phyloP scores from a whole-genome alignment of 345 rosid species.

The Isatis tinctoria region DNA sequence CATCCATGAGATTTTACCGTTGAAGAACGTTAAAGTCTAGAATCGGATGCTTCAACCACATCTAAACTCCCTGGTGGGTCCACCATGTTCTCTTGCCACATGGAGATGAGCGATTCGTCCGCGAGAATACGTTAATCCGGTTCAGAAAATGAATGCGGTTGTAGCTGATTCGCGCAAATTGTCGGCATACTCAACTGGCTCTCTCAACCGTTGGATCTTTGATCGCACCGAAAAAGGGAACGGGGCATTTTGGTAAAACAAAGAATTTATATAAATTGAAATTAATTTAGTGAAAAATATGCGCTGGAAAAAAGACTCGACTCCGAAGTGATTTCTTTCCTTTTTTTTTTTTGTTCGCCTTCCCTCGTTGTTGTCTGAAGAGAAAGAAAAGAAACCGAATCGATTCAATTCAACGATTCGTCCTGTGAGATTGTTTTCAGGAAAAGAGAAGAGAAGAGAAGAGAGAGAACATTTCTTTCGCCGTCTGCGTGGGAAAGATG shows the following conservation, averaged over 20 bases:
- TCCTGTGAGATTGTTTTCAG: not conserved
- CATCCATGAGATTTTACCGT: constrained; percentile 25
- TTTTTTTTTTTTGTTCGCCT: not conserved
- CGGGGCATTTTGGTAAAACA: not conserved
- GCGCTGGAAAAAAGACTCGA: constrained; percentile 23
- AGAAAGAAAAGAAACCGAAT: constrained; percentile 2
- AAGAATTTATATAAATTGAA: not conserved
- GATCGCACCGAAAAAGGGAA: not conserved
- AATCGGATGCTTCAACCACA: constrained; percentile 21
- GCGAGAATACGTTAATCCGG: not conserved
- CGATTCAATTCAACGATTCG: constrained; percentile 15
- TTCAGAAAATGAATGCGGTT: not conserved
- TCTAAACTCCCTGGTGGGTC: not conserved
- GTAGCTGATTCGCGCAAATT: constrained; percentile 6
- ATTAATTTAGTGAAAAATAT: constrained; percentile 8
- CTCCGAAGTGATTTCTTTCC: constrained; percentile 27
- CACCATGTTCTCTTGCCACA: not conserved
- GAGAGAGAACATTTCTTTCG: constrained; percentile 12
- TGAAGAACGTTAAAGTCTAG: constrained; percentile 15
- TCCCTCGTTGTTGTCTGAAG: constrained; percentile 4
- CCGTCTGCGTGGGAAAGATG: constrained; percentile 34
- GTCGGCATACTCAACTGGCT: constrained; percentile 17
- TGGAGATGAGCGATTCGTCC: not conserved
- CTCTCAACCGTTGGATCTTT: constrained; percentile 21
- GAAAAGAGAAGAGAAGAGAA: not conserved